phyloP scores from a whole-genome alignment of 805 yeast genomes.

The Lachancea kluyveri region DNA sequence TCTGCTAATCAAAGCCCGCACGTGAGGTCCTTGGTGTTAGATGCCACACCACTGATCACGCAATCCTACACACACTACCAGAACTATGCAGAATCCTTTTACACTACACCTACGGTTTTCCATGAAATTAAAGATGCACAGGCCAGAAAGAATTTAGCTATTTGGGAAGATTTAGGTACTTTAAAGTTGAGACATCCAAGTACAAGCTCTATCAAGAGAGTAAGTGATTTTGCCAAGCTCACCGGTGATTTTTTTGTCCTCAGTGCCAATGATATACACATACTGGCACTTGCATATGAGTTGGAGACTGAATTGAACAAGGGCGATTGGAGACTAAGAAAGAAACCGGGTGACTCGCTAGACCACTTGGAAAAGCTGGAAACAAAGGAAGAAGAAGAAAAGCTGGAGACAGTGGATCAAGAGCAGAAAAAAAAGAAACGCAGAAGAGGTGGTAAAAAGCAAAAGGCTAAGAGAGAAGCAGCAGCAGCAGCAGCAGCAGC shows the following conservation, averaged over 20 bases:
- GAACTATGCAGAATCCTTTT: conserved; percentile 63
- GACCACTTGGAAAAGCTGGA: conserved; percentile 19
- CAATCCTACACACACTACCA: conserved; percentile 71
- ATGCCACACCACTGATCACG: conserved; percentile 92
- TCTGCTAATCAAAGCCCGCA: conserved; percentile 17
- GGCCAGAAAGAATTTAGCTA: conserved; percentile 67
- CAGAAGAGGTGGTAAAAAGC: conserved; percentile 62
- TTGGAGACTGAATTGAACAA: conserved; percentile 64
- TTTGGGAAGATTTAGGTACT: conserved; percentile 63
- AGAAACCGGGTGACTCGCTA: conserved; percentile 57
- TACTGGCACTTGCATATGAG: conserved; percentile 87
- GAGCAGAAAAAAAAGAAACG: conserved; percentile 36
- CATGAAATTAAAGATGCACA: conserved; percentile 81
- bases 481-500: conserved; percentile 22
- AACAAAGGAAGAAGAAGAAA: conserved; percentile 11
- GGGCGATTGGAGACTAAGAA: conserved; percentile 68
- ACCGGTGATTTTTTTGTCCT: conserved; percentile 91
- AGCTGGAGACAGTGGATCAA: conserved; percentile 4
- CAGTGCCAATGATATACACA: conserved; percentile 86
- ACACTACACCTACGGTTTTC: conserved; percentile 88
- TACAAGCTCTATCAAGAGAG: conserved; percentile 53
- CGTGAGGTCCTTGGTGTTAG: conserved; percentile 64
- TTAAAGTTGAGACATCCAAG: conserved; percentile 74
- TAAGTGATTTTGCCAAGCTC: conserved; percentile 67
- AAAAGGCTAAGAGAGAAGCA: conserved; percentile 50